Evolutionary conservation across 257 asterid genomes (phyloP).

Genomic region (Scutellaria barbata): DNA sequence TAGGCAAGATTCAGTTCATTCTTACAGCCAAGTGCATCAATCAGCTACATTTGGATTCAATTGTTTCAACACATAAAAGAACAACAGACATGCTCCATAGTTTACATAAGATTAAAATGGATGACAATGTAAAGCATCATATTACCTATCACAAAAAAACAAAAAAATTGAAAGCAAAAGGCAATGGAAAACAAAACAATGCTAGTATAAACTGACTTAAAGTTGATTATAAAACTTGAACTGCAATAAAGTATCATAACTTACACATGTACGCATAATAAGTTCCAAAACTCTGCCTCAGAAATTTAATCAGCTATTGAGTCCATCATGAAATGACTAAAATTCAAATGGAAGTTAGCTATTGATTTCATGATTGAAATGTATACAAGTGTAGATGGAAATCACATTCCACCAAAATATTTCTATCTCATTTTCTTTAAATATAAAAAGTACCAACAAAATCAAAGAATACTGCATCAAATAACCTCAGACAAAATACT

Average conservation of each 20-base stretch:
- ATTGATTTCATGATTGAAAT: too few species aligned
- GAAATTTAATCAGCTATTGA: neutral
- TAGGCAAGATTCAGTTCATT: neutral
- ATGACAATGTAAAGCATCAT: slow-evolving; percentile 11
- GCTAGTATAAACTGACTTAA: slow-evolving; percentile 3
- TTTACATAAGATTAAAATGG: neutral
- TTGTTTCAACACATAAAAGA: slow-evolving; percentile 5
- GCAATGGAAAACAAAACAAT: neutral
- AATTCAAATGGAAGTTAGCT: too few species aligned
- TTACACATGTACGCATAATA: neutral
- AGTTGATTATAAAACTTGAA: neutral
- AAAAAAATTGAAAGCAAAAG: neutral
- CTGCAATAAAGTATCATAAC: neutral
- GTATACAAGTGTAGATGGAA: too few species aligned
- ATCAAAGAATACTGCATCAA: too few species aligned
- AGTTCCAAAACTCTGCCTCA: neutral
- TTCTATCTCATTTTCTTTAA: too few species aligned
- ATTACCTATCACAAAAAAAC: neutral
- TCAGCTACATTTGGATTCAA: slow-evolving; percentile 9
- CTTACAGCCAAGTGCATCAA: neutral
- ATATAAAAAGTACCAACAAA: too few species aligned
- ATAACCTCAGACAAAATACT: too few species aligned
- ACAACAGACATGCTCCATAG: neutral
- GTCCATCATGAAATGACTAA: neutral
- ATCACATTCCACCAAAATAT: too few species aligned